Evolutionary conservation across 1,284 basidiomycete species (phyloP).

Genomic region (Somion occarium): DNA sequence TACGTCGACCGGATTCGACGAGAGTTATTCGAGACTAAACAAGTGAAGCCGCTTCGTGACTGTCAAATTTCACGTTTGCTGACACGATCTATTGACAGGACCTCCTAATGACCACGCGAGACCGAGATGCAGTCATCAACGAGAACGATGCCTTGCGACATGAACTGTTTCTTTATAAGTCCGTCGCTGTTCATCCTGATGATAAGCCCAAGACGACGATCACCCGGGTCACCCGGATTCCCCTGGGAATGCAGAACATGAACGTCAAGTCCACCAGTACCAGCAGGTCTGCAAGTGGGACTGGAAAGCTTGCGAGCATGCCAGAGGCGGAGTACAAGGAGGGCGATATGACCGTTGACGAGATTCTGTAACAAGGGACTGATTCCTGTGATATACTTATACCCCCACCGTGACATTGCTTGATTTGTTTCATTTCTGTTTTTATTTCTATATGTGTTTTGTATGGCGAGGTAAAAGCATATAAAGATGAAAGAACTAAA

Average conservation of each 20-base stretch:
- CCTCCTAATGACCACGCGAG: slow-evolving; percentile 47
- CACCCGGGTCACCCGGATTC: slow-evolving; percentile 55
- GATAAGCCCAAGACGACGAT: slow-evolving; percentile 58
- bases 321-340: slow-evolving; percentile 15
- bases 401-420: no score
- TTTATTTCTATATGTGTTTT: no score
- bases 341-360: slow-evolving; percentile 56
- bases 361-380: slow-evolving; percentile 35
- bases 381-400: no score
- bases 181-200: slow-evolving; percentile 51
- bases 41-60: slow-evolving; percentile 34
- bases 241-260: slow-evolving; percentile 43
- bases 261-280: slow-evolving; percentile 25
- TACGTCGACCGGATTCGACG: slow-evolving; percentile 69
- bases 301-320: slow-evolving; percentile 4
- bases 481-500: no score
- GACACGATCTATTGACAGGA: slow-evolving; percentile 35
- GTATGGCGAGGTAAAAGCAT: no score
- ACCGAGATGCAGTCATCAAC: slow-evolving; percentile 44
- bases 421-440: no score
- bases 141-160: slow-evolving; percentile 50
- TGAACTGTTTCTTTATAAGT: slow-evolving; percentile 69
- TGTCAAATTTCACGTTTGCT: slow-evolving; percentile 5
- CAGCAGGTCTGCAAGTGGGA: slow-evolving; percentile 6
- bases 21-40: slow-evolving; percentile 67